Percentiles rank a stretch among this genome's conserved stretches.
phyloP scores from a whole-genome alignment of 2,329 filamentous ascomycete species.

The Phaeosphaeria sp. region DNA sequence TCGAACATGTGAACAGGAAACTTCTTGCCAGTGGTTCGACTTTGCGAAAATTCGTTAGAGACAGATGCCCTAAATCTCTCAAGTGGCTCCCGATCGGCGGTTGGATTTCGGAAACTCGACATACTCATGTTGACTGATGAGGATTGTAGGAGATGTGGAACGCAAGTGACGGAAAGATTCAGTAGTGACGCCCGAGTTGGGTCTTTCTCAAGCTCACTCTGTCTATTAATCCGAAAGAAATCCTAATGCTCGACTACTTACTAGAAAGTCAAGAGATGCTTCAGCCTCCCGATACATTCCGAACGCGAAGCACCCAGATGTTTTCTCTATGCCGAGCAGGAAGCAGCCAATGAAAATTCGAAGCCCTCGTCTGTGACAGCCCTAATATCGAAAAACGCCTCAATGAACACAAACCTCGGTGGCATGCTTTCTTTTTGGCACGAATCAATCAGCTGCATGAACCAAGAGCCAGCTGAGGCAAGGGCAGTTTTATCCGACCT shows the following conservation, averaged over 20 bases:
- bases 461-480: constrained; percentile 4
- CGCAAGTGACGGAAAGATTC: too few relatives aligned
- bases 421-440: background rate
- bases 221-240: too few relatives aligned
- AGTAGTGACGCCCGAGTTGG: too few relatives aligned
- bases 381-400: background rate
- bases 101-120: constrained; percentile 18
- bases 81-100: constrained; percentile 17
- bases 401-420: background rate
- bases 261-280: too few relatives aligned
- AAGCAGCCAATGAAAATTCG: background rate
- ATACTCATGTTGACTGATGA: constrained; percentile 4
- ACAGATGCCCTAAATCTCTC: constrained; percentile 13
- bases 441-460: background rate
- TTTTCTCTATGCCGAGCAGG: background rate
- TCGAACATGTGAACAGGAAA: constrained; percentile 29
- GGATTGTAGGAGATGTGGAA: too few relatives aligned
- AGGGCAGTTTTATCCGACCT: constrained; percentile 1
- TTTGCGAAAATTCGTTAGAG: background rate
- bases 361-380: background rate
- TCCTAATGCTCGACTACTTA: too few relatives aligned
- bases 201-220: too few relatives aligned
- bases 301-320: background rate
- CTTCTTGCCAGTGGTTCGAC: background rate
- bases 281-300: background rate